Evolutionary conservation across 177 flowering plant genomes (phyloP), one percentile per base, ranked within the genome.

Genomic region (Vitis hybrid): DNA sequence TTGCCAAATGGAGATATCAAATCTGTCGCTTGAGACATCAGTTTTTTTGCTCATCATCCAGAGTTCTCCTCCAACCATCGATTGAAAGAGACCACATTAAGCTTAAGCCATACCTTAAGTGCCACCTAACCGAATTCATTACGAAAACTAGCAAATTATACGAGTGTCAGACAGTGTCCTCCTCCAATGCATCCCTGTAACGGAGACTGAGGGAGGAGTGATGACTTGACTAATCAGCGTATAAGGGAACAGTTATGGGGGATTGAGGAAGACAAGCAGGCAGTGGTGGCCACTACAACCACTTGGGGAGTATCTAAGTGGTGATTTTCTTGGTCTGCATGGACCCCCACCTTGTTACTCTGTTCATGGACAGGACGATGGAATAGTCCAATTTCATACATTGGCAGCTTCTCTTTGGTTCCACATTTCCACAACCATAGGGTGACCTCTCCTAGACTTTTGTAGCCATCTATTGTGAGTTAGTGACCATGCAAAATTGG

Each of bases 221-320:
- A 73, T 68, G 60, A 45, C 63, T 53, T 18, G 64, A 73, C 76
- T 64, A 19, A 74, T 65, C 55, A 26, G 18, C 1, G 64, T 60
- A 68, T 56, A 14, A 73, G 63, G 67, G 68, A 53, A 52, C 50
- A 57, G 22, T 60, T n/a, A n/a, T 58, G 69, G 53, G 20, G 64
- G 64, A 18, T 59, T 67, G 74, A 64, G 57, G 66, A 71, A 68
- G 77, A 78, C 77, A 74, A 67, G 70, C 19, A n/a, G 71, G 64
- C 70, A 60, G 64, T 68, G 65, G 13, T 60, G 72, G 70, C 75
- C 77, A 77, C 68, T 57, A 60, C 62, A 6, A 60, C 18, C 62
- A 22, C n/a, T 20, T 15, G 26, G 8, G 10, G 1, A 33, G 33
- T 48, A 29, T 48, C 13, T 12, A 13, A 18, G 31, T 10, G 51